Base-by-base conservation (phyloP, 202 grass and related monocot genomes). In the Digitaria exilis region DNA sequence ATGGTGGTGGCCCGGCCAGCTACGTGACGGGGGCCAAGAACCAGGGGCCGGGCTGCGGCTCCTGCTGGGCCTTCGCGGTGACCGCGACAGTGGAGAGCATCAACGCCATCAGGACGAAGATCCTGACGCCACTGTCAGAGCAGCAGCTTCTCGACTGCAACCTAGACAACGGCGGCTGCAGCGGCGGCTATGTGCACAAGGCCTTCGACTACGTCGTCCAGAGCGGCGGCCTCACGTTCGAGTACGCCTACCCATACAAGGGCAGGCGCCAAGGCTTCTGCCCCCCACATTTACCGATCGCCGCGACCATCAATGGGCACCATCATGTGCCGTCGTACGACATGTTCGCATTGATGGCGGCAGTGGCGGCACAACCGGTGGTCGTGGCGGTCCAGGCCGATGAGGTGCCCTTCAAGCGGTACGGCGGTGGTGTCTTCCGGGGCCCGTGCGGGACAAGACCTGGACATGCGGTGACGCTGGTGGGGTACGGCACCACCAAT, bases 1-100 rank as follows among this genome's bases (percentile, higher is more conserved):
- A 34, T 4, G 32, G 32, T 4, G 32, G 32, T 4, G 32, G 32
- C 3, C 32, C 32, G 32, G 32, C 32, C 32, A 2, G 2, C 3
- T 4, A 34, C 32, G 32, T 34, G 32, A 34, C 32, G 32, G 4
- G 4, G 32, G 66, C 56, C 15, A 63, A 69, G 67, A 16, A 83
- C 77, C 84, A 84, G 78, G 66, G 78, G 2, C 0, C 0, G 9
- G 13, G 0, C 54, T 90, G 88, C 77, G 80, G 73, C 7, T 78
- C 78, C 12, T 90, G 88, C 67, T 86, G 88, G 88, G 49, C 88
- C 0, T 83, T 87, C 13, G 73, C 79, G 9, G 29, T 74, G 28
- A 25, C 21, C 9, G 72, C 46, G 8, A 74, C 88, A 0, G 48
- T 90, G 22, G 88, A 90, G 58, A 74, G 84, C 41, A 68, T 90